Percentiles rank a stretch among this genome's conserved stretches.
Evolutionary conservation across 805 yeast genomes (phyloP).

Genomic region (Pichia exigua): DNA sequence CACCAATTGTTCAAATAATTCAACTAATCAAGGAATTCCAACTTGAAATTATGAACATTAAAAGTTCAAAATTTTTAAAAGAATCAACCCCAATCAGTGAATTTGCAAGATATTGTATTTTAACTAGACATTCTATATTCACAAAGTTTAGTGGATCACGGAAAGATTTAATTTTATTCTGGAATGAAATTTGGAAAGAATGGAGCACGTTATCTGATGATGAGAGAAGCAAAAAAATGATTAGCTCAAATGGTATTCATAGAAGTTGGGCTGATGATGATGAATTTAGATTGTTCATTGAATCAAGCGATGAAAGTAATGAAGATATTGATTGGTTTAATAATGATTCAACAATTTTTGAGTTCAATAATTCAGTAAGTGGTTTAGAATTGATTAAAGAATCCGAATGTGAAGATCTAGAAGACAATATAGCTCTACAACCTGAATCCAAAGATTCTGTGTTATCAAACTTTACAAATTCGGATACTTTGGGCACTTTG

Average conservation of each 20-base stretch:
- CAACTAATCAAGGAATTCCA: conserved; percentile 5
- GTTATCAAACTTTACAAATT: neutral
- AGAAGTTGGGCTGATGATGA: conserved; percentile 20
- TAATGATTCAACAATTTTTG: neutral
- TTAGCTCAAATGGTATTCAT: conserved; percentile 10
- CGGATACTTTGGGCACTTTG: neutral
- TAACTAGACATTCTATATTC: conserved; percentile 15
- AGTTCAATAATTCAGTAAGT: neutral
- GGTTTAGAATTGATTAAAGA: conserved; percentile 10
- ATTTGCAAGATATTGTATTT: conserved; percentile 24
- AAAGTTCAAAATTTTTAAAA: conserved; percentile 14
- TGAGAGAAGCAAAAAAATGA: conserved; percentile 14
- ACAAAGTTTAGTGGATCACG: conserved; percentile 15
- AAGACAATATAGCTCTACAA: neutral
- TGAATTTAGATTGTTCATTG: conserved; percentile 19
- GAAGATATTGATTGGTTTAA: conserved; percentile 10
- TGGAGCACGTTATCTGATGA: conserved; percentile 17
- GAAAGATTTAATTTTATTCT: conserved; percentile 18
- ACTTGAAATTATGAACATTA: conserved; percentile 1
- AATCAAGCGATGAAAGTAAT: conserved; percentile 10
- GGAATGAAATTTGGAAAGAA: conserved; percentile 20
- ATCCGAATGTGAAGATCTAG: conserved; percentile 7
- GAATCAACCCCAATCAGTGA: conserved; percentile 22
- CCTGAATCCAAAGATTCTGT: neutral
- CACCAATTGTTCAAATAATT: conserved; percentile 11